Percentiles rank a stretch among this genome's conserved stretches.
phyloP scores from a whole-genome alignment of 805 yeast species.

The Wickerhamomyces xylosicus region DNA sequence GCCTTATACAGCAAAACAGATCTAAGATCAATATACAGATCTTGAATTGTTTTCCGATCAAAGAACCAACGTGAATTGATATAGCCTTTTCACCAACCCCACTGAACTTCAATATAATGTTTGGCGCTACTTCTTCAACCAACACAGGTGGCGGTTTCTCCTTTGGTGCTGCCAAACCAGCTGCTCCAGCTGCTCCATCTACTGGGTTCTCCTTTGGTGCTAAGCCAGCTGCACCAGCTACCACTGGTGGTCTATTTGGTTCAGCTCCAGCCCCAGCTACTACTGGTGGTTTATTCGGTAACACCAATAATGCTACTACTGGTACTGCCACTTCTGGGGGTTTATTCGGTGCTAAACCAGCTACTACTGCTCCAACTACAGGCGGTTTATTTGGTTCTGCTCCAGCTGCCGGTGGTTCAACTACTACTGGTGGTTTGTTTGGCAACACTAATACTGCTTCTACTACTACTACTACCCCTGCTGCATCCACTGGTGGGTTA shows the following conservation, averaged over 20 bases:
- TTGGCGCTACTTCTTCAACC: conserved; percentile 5
- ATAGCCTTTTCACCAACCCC: too few relatives aligned
- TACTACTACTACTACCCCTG: conserved; percentile 1
- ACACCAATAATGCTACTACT: background rate
- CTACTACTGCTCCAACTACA: conserved; percentile 5
- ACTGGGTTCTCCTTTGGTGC: conserved; percentile 19
- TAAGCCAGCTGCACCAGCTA: conserved; percentile 8
- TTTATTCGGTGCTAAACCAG: conserved; percentile 17
- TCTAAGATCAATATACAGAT: background rate
- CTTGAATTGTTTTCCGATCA: background rate
- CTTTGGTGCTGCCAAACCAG: background rate
- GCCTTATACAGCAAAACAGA: background rate
- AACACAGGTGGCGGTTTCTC: conserved; percentile 11
- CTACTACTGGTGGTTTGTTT: conserved; percentile 16
- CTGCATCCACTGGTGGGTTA: conserved; percentile 11
- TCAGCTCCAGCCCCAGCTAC: conserved; percentile 2
- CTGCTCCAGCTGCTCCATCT: background rate
- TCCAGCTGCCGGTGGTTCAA: conserved; percentile 2
- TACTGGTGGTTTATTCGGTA: conserved; percentile 10
- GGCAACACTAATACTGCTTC: conserved; percentile 13
- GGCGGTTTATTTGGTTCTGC: conserved; percentile 1
- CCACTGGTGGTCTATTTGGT: conserved; percentile 1
- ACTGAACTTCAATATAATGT: conserved; percentile 6
- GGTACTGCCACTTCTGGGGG: conserved; percentile 8
- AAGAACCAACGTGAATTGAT: background rate